A percentile compares a stretch with the other conserved stretches of the same genome.
Evolutionary conservation across 805 yeast genomes (phyloP).

Genomic region (Candida broadrunensis): DNA sequence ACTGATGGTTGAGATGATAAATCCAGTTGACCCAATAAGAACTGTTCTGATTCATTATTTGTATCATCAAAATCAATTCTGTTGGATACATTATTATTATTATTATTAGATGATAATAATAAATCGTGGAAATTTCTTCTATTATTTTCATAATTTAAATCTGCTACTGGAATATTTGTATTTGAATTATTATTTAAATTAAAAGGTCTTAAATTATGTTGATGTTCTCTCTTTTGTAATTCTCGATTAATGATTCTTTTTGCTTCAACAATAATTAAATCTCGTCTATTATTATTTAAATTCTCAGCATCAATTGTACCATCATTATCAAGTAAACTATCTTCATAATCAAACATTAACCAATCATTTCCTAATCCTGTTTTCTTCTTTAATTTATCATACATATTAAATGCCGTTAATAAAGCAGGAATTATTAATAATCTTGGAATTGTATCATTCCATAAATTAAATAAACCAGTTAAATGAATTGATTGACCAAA

Average conservation of each 20-base stretch:
- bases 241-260: conserved; percentile 39
- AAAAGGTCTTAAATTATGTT: conserved; percentile 23
- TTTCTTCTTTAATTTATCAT: conserved; percentile 52
- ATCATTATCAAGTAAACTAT: conserved; percentile 6
- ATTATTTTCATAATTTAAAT: conserved; percentile 26
- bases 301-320: conserved; percentile 9
- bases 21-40: conserved; percentile 1
- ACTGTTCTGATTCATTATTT: conserved; percentile 4
- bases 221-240: conserved; percentile 20
- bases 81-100: conserved; percentile 4
- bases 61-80: conserved; percentile 19
- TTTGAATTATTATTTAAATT: conserved; percentile 11
- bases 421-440: conserved; percentile 67
- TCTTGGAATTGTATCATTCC: conserved; percentile 76
- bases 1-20: conserved; percentile 8
- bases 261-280: conserved; percentile 39
- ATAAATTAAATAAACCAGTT: conserved; percentile 67
- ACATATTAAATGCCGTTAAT: conserved; percentile 62
- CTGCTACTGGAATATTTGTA: conserved; percentile 13
- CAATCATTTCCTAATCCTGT: conserved; percentile 39
- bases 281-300: conserved; percentile 23
- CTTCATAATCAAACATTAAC: conserved; percentile 35
- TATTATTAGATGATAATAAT: conserved; percentile 7
- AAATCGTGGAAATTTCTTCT: conserved; percentile 21
- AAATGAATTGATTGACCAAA: conserved; percentile 73